A percentile compares a stretch with the other conserved stretches of the same genome.
Evolutionary conservation across 2,329 filamentous ascomycete genomes (phyloP).

Genomic region (Phyllosticta citrichinensis): DNA sequence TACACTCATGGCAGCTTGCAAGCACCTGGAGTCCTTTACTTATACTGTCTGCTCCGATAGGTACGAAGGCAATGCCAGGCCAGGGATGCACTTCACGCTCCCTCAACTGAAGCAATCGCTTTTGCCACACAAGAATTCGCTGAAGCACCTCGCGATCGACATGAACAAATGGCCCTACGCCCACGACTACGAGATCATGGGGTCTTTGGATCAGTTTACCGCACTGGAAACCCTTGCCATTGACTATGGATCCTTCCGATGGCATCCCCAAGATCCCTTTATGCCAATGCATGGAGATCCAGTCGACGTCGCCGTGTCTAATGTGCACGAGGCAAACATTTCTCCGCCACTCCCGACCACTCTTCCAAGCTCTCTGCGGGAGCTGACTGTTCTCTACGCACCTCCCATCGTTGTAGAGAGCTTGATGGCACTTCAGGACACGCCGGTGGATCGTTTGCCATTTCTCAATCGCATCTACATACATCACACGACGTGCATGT

Average conservation of each 20-base stretch:
- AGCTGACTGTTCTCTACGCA: conserved; percentile 1
- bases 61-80: neutral
- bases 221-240: conserved; percentile 1
- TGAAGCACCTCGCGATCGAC: conserved; percentile 5
- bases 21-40: conserved; percentile 3
- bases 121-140: neutral
- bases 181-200: neutral
- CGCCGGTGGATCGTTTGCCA: neutral
- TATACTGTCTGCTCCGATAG: neutral
- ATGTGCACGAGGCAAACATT: neutral
- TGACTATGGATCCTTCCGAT: conserved; percentile 6
- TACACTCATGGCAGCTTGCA: neutral
- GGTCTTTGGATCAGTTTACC: neutral
- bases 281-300: neutral
- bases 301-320: neutral
- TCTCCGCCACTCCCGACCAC: neutral
- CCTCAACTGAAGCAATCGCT: neutral
- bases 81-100: neutral
- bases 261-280: neutral
- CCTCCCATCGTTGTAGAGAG: conserved; percentile 5
- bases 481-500: neutral
- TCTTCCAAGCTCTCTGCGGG: neutral
- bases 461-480: neutral
- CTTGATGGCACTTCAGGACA: neutral
- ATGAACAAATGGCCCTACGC: conserved; percentile 1